Conservation (phyloP, 108 stramenopile genomes). For the Cyclostephanos tholiformis region DNA sequence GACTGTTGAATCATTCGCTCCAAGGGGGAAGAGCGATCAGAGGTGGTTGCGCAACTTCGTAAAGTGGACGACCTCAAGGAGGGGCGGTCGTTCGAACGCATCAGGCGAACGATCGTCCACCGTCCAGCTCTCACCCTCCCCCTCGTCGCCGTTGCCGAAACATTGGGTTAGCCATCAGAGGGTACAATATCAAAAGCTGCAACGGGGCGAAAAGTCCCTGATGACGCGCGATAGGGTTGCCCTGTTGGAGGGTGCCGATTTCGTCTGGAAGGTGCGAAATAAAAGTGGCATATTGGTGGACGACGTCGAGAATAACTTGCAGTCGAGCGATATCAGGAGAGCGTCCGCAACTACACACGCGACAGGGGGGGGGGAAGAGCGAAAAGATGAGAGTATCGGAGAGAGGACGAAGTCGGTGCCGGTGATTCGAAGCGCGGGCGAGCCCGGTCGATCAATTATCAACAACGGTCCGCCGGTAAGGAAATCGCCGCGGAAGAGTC, state of each 20-base stretch:
- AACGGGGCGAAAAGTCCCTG: constrained; percentile 13
- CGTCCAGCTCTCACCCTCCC: background rate
- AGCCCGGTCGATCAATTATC: background rate
- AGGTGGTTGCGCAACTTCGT: constrained; percentile 20
- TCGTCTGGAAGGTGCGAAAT: constrained; percentile 15
- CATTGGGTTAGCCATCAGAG: constrained; percentile 17
- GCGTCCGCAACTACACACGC: background rate
- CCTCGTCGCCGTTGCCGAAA: constrained; percentile 9
- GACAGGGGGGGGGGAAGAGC: background rate
- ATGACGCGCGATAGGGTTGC: constrained; percentile 11
- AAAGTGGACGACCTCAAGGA: constrained; percentile 7
- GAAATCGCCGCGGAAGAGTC: constrained; percentile 20
- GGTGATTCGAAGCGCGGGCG: background rate
- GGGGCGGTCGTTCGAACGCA: background rate
- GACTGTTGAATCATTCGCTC: background rate
- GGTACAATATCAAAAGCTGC: constrained; percentile 3
- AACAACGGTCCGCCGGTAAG: background rate
- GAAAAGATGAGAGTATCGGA: background rate
- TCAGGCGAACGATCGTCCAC: background rate
- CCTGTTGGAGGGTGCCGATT: constrained; percentile 19
- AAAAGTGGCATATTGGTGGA: background rate
- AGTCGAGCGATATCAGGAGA: background rate
- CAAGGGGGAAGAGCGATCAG: constrained; percentile 15
- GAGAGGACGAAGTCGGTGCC: background rate
- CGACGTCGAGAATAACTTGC: background rate